Conservation (phyloP, 2,329 filamentous ascomycete species). For the Botrytis sinoallii region DNA sequence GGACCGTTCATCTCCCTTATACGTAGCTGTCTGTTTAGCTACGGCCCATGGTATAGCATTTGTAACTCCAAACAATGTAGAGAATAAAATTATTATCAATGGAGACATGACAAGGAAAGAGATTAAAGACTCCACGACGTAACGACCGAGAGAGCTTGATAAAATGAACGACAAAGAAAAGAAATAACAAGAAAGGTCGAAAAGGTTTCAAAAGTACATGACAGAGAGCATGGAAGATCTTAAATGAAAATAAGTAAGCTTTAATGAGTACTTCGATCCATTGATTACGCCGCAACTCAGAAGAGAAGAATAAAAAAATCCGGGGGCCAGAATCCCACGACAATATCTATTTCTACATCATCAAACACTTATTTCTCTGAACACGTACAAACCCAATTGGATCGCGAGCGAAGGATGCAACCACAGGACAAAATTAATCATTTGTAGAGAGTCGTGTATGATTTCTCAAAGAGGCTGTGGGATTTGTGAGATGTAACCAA, state of each 20-base stretch:
- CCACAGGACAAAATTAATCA: background rate
- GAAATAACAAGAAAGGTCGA: background rate
- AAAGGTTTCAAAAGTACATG: background rate
- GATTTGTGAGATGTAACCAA: constrained; percentile 20
- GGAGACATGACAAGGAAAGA: constrained; percentile 35
- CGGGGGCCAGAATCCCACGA: constrained; percentile 19
- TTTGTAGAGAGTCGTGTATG: background rate
- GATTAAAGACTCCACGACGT: constrained; percentile 1
- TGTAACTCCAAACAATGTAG: constrained; percentile 23
- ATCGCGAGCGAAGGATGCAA: constrained; percentile 16
- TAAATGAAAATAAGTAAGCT: constrained; percentile 9
- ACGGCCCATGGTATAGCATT: constrained; percentile 32
- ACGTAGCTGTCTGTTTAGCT: constrained; percentile 29
- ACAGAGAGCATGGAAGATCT: background rate
- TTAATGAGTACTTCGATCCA: background rate
- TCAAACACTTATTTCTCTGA: background rate
- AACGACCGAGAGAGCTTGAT: background rate
- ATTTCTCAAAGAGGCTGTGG: constrained; percentile 10
- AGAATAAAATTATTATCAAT: constrained; percentile 29
- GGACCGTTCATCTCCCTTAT: constrained; percentile 32
- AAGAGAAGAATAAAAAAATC: background rate
- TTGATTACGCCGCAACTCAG: constrained; percentile 7
- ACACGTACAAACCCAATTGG: constrained; percentile 10
- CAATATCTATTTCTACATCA: background rate
- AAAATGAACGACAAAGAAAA: constrained; percentile 4